These are phyloP conservation scores for Vaucheria bursata DNA, from an alignment of 352 stramenopile genomes.

Conservation along the genomic window DNA sequence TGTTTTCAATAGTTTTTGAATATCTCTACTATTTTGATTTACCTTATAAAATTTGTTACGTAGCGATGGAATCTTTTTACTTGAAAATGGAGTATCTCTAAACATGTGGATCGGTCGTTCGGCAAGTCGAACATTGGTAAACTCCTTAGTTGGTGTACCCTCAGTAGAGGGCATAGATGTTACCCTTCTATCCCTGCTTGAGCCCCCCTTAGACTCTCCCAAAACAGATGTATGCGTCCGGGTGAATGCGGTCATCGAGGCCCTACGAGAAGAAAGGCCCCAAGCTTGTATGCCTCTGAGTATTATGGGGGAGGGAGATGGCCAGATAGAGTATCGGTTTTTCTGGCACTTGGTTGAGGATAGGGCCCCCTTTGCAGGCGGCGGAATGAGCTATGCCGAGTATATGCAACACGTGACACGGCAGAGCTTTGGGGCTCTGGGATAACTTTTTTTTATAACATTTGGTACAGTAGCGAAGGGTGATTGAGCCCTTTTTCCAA, in stretches of 20 bases:
- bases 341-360: constrained; percentile 96
- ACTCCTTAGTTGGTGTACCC: constrained; percentile 82
- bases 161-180: constrained; percentile 87
- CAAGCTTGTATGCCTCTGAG: constrained; percentile 56
- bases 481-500: too few species aligned
- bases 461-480: background rate
- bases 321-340: constrained; percentile 77
- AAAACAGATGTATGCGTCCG: constrained; percentile 42
- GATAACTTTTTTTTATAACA: background rate
- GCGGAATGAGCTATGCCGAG: constrained; percentile 93
- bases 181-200: constrained; percentile 48
- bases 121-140: constrained; percentile 69
- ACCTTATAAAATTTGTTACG: too few species aligned
- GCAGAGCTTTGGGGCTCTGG: constrained; percentile 39
- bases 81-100: constrained; percentile 89
- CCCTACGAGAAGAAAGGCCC: constrained; percentile 37
- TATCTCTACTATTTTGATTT: too few species aligned
- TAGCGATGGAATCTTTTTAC: constrained; percentile 86
- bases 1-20: too few species aligned
- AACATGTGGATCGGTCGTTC: constrained; percentile 91
- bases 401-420: constrained; percentile 66
- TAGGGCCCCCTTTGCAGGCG: constrained; percentile 87
- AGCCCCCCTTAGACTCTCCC: background rate
- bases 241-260: constrained; percentile 38
- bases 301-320: constrained; percentile 87